Percentiles rank a stretch among this genome's conserved stretches.
Evolutionary conservation across 108 stramenopile species (phyloP).

Genomic region (Nannochloropsis gaditana): DNA sequence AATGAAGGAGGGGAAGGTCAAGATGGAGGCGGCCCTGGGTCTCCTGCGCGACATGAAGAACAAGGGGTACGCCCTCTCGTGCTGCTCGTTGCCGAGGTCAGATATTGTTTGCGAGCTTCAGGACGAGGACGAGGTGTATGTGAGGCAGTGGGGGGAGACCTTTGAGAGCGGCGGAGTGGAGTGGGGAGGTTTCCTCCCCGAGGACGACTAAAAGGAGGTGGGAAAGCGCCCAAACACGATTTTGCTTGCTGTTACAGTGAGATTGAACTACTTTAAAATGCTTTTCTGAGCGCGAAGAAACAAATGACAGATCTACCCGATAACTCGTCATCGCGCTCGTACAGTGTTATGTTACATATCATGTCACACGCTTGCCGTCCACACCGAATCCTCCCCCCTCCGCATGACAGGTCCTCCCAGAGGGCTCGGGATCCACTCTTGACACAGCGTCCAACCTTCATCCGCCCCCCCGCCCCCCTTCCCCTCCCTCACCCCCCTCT

Average conservation of each 20-base stretch:
- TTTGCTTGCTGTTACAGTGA: too few species aligned
- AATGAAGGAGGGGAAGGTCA: slow-evolving; percentile 51
- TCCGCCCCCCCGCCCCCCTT: not conserved
- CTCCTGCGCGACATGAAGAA: slow-evolving; percentile 49
- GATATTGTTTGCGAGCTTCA: slow-evolving; percentile 46
- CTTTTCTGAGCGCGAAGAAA: not conserved
- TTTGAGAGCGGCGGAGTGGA: slow-evolving; percentile 55
- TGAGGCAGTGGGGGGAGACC: slow-evolving; percentile 51
- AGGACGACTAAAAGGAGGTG: slow-evolving; percentile 42
- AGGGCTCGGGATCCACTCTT: not conserved
- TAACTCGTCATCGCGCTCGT: too few species aligned
- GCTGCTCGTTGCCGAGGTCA: slow-evolving; percentile 51
- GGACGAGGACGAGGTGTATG: slow-evolving; percentile 57
- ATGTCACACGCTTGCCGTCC: not conserved
- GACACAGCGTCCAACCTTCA: not conserved
- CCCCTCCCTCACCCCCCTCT: not conserved
- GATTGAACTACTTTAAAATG: too few species aligned
- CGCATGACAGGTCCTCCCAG: not conserved
- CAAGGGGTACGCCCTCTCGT: slow-evolving; percentile 50
- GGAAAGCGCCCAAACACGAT: not conserved
- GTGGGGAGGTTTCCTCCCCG: slow-evolving; percentile 53
- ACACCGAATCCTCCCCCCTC: not conserved
- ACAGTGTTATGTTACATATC: not conserved
- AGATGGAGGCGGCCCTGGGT: slow-evolving; percentile 50
- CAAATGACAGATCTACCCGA: not conserved